Evolutionary conservation across 2,329 filamentous ascomycete genomes (phyloP).

Genomic region (Colletotrichum gloeosporioides): DNA sequence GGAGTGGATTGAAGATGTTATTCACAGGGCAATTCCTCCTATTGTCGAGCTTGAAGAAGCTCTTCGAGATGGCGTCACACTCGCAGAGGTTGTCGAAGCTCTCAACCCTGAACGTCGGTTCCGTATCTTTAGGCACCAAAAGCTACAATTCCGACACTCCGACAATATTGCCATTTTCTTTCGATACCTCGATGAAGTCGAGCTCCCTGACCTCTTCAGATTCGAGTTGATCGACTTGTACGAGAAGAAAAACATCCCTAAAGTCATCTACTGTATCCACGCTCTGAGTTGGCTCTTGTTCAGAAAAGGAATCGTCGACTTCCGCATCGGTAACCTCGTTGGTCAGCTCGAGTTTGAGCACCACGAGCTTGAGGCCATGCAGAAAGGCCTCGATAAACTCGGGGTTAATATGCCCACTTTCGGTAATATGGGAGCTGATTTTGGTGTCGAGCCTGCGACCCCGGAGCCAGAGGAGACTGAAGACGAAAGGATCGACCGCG

Average conservation of each 20-base stretch:
- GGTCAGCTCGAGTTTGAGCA: conserved; percentile 97
- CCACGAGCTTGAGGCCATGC: conserved; percentile 94
- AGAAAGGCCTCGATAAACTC: conserved; percentile 95
- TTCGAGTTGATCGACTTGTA: conserved; percentile 98
- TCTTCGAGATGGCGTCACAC: conserved; percentile 87
- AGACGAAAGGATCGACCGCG: conserved; percentile 84
- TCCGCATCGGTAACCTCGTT: conserved; percentile 94
- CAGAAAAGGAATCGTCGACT: conserved; percentile 92
- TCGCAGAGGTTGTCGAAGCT: conserved; percentile 92
- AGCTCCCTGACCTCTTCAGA: conserved; percentile 92
- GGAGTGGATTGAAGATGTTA: conserved; percentile 96
- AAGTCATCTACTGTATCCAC: conserved; percentile 98
- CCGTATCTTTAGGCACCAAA: conserved; percentile 85
- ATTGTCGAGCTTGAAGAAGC: conserved; percentile 95
- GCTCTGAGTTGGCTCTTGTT: conserved; percentile 97
- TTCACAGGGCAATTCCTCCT: conserved; percentile 83
- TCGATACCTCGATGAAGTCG: conserved; percentile 87
- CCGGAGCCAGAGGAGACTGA: conserved; percentile 87
- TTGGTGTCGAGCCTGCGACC: conserved; percentile 78
- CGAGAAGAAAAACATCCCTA: conserved; percentile 99
- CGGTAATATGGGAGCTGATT: conserved; percentile 94
- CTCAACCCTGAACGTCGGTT: conserved; percentile 78
- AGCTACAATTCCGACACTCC: conserved; percentile 91
- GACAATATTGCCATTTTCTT: conserved; percentile 99
- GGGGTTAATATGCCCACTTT: conserved; percentile 97